A percentile compares a stretch with the other conserved stretches of the same genome.
phyloP scores from a whole-genome alignment of 75 land plant species.

The Picea sitchensis region DNA sequence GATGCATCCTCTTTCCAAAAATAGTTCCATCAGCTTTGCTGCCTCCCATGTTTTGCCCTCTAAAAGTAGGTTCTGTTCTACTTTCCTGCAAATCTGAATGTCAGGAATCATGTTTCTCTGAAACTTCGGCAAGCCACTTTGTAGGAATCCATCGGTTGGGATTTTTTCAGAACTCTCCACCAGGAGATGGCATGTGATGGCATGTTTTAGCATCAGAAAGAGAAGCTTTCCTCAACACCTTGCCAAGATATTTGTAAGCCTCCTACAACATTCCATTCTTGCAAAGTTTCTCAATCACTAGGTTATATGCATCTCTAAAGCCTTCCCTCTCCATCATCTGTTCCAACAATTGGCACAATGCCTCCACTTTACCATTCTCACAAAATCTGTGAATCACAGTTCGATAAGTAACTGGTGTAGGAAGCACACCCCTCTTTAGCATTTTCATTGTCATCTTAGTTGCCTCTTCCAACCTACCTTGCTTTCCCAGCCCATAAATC shows the following conservation, averaged over 20 bases:
- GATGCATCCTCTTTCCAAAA: slow-evolving; percentile 36
- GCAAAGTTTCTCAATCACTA: slow-evolving; percentile 60
- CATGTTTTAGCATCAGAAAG: slow-evolving; percentile 51
- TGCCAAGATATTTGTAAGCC: slow-evolving; percentile 47
- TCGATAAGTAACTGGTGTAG: slow-evolving; percentile 71
- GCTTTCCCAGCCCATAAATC: slow-evolving; percentile 56
- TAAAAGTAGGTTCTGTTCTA: slow-evolving; percentile 27
- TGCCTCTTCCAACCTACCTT: slow-evolving; percentile 58
- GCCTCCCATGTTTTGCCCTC: slow-evolving; percentile 41
- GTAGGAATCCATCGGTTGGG: slow-evolving; percentile 37
- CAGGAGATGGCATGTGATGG: slow-evolving; percentile 44
- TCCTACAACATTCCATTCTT: slow-evolving; percentile 44
- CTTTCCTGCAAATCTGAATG: slow-evolving; percentile 46
- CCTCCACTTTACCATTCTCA: slow-evolving; percentile 47
- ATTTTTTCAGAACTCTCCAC: slow-evolving; percentile 46
- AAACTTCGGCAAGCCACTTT: slow-evolving; percentile 68
- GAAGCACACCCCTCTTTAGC: slow-evolving; percentile 58
- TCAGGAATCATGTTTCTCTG: slow-evolving; percentile 60
- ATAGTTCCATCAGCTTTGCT: slow-evolving; percentile 37
- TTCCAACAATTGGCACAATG: slow-evolving; percentile 44
- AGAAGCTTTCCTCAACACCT: slow-evolving; percentile 52
- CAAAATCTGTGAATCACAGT: slow-evolving; percentile 68
- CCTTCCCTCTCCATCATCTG: slow-evolving; percentile 40
- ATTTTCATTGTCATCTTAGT: slow-evolving; percentile 43
- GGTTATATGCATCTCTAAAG: slow-evolving; percentile 47